Conservation (phyloP, 1,139 yeast species). For the Geotrichum armillariae region DNA sequence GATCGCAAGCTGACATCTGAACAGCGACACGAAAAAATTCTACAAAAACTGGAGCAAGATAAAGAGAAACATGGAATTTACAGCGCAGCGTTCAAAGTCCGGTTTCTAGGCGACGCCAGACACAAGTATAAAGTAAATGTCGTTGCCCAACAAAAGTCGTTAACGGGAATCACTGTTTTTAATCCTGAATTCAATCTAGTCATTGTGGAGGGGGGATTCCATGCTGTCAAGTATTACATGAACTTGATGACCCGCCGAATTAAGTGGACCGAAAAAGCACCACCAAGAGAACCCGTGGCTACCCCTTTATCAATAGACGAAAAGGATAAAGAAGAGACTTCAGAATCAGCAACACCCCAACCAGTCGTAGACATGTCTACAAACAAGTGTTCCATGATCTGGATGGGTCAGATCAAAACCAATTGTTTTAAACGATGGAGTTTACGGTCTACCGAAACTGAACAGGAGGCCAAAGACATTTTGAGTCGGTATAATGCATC, state of each 20-base stretch:
- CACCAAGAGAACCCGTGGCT: conserved; percentile 31
- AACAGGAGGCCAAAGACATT: conserved; percentile 55
- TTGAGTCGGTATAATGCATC: conserved; percentile 53
- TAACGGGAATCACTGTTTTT: conserved; percentile 59
- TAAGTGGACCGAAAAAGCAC: conserved; percentile 60
- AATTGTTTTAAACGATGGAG: conserved; percentile 65
- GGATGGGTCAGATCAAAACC: conserved; percentile 73
- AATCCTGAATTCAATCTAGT: conserved; percentile 54
- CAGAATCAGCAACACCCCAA: neutral
- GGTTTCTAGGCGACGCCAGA: conserved; percentile 56
- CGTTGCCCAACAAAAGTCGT: conserved; percentile 71
- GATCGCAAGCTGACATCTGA: conserved; percentile 63
- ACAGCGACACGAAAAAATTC: conserved; percentile 49
- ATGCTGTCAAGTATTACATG: conserved; percentile 60
- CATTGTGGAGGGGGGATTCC: conserved; percentile 70
- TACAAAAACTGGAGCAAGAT: conserved; percentile 49
- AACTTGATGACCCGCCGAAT: conserved; percentile 63
- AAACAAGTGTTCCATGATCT: conserved; percentile 57
- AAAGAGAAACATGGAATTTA: conserved; percentile 54
- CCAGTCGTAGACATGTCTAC: conserved; percentile 42
- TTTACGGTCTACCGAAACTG: conserved; percentile 49
- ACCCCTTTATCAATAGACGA: neutral
- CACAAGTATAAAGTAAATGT: conserved; percentile 72
- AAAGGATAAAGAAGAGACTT: conserved; percentile 11
- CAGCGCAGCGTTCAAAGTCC: conserved; percentile 61